Percentiles rank a stretch among this genome's conserved stretches.
Conservation (phyloP, 345 rosid species). For the Lepidium aucheri region DNA sequence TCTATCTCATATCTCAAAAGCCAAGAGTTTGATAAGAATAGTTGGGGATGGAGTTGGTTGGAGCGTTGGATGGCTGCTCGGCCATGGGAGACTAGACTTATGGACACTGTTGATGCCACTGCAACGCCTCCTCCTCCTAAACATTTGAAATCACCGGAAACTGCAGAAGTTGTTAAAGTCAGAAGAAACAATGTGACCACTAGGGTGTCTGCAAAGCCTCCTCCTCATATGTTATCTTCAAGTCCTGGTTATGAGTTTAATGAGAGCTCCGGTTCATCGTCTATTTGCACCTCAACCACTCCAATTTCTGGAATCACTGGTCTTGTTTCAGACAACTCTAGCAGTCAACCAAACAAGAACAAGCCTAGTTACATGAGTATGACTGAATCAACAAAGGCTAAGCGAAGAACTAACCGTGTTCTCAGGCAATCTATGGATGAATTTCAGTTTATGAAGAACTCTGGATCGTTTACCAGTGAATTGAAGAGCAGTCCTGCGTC, state of each 20-base stretch:
- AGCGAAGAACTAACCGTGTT: constrained; percentile 41
- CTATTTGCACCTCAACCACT: constrained; percentile 67
- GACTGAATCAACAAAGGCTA: constrained; percentile 88
- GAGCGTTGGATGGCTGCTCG: constrained; percentile 99
- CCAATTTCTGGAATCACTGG: constrained; percentile 52
- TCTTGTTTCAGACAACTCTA: constrained; percentile 46
- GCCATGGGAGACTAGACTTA: constrained; percentile 92
- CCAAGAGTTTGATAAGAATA: constrained; percentile 60
- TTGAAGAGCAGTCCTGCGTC: constrained; percentile 33
- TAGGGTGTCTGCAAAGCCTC: constrained; percentile 70
- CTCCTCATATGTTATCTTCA: constrained; percentile 39
- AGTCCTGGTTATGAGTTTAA: constrained; percentile 73
- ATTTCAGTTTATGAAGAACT: constrained; percentile 58
- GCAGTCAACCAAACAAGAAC: constrained; percentile 19
- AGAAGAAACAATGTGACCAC: constrained; percentile 74
- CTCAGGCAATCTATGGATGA: constrained; percentile 92
- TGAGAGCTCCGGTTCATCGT: constrained; percentile 75
- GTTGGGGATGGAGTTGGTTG: constrained; percentile 98
- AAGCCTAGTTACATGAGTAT: constrained; percentile 78
- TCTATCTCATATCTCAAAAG: constrained; percentile 36
- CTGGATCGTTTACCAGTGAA: constrained; percentile 40
- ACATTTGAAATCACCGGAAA: constrained; percentile 44
- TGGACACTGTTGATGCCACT: constrained; percentile 41
- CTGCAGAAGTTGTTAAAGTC: constrained; percentile 33
- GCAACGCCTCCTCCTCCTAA: constrained; percentile 35